A percentile compares a stretch with the other conserved stretches of the same genome.
Evolutionary conservation across 345 rosid species (phyloP).

Genomic region (Boechera stricta): DNA sequence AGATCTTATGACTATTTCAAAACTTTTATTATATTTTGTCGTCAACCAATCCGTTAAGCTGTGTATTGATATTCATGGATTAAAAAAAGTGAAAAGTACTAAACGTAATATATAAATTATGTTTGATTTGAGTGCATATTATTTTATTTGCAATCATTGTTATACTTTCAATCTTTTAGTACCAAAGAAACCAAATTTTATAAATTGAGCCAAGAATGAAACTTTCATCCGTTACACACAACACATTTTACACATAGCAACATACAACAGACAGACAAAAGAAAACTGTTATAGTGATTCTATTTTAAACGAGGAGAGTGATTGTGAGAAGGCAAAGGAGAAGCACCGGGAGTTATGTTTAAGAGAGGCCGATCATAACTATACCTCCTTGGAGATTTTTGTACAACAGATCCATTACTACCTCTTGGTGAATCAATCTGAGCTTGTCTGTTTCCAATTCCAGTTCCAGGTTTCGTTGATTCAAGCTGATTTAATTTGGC

Average conservation of each 20-base stretch:
- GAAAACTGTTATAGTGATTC: neutral
- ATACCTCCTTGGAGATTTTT: constrained; percentile 61
- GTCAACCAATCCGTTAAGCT: no score
- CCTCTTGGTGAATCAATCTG: constrained; percentile 47
- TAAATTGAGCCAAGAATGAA: constrained; percentile 5
- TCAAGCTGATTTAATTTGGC: constrained; percentile 69
- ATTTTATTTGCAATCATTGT: no score
- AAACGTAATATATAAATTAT: no score
- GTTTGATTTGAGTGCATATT: no score
- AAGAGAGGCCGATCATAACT: constrained; percentile 60
- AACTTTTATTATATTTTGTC: no score
- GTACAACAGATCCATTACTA: constrained; percentile 46
- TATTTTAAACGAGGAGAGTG: constrained; percentile 63
- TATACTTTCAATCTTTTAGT: no score
- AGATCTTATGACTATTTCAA: no score
- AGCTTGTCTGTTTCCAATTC: constrained; percentile 19
- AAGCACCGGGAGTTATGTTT: constrained; percentile 59
- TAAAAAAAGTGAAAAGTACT: no score
- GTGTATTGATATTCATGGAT: no score
- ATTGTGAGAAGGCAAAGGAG: constrained; percentile 62
- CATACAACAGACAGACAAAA: constrained; percentile 28
- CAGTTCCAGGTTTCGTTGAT: constrained; percentile 39
- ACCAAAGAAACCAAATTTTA: neutral
- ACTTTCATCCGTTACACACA: neutral
- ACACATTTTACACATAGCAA: constrained; percentile 21